Conservation (phyloP, 805 yeast genomes). For the Limtongia smithiae region DNA sequence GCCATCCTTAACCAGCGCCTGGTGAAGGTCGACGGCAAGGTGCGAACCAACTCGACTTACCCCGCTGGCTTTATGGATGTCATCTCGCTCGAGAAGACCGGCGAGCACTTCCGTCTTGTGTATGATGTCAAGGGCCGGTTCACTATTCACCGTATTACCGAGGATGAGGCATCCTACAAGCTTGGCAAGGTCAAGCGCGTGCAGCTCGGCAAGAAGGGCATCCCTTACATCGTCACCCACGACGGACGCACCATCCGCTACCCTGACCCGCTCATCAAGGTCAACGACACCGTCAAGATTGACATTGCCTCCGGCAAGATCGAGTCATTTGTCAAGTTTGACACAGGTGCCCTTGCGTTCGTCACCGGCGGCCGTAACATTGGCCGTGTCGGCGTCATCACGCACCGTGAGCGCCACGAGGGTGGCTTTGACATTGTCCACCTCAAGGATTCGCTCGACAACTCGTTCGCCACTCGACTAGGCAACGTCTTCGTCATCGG, state of each 20-base stretch:
- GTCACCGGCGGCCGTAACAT: slow-evolving; percentile 97
- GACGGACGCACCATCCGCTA: slow-evolving; percentile 99
- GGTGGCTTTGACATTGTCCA: slow-evolving; percentile 98
- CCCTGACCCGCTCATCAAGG: slow-evolving; percentile 97
- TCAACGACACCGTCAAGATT: slow-evolving; percentile 96
- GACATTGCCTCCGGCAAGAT: slow-evolving; percentile 96
- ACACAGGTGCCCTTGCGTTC: slow-evolving; percentile 87
- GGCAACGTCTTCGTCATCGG: slow-evolving; percentile 91
- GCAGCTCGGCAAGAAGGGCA: slow-evolving; percentile 96
- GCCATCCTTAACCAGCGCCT: slow-evolving; percentile 98
- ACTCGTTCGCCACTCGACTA: slow-evolving; percentile 93
- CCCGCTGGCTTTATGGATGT: slow-evolving; percentile 99
- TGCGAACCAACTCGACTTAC: slow-evolving; percentile 97
- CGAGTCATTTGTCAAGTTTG: slow-evolving; percentile 83
- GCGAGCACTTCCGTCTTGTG: slow-evolving; percentile 98
- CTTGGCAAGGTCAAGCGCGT: slow-evolving; percentile 97
- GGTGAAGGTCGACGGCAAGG: slow-evolving; percentile 98
- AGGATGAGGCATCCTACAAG: slow-evolving; percentile 97
- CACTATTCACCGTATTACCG: slow-evolving; percentile 98
- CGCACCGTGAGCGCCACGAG: slow-evolving; percentile 96
- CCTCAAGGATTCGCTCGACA: slow-evolving; percentile 91
- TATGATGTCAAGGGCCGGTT: slow-evolving; percentile 99
- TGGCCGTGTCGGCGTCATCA: slow-evolving; percentile 96
- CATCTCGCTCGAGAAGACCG: slow-evolving; percentile 93
- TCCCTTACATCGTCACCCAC: slow-evolving; percentile 98